phyloP scores from a whole-genome alignment of 305 asterid species.

The Andrographis paniculata region DNA sequence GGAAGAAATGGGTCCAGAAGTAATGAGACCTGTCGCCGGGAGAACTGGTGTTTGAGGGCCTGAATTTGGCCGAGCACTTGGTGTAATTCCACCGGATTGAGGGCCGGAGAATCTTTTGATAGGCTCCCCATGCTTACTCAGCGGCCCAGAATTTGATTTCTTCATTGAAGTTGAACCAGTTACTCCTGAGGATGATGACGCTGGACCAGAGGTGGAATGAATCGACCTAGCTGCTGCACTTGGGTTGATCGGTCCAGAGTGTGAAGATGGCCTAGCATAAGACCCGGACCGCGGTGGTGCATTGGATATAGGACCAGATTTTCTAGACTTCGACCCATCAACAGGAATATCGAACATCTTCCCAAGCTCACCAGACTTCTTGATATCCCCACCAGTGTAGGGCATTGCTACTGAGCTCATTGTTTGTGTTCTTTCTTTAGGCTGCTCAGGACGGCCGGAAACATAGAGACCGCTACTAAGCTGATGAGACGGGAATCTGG shows the following conservation, averaged over 20 bases:
- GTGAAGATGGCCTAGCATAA: conserved; percentile 50
- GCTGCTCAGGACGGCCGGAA: conserved; percentile 94
- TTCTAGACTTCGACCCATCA: conserved; percentile 72
- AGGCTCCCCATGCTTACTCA: conserved; percentile 90
- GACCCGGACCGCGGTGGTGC: conserved; percentile 59
- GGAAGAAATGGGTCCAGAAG: conserved; percentile 77
- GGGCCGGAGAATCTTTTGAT: conserved; percentile 83
- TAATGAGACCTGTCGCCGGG: conserved; percentile 86
- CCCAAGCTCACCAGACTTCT: conserved; percentile 95
- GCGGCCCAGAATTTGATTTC: conserved; percentile 79
- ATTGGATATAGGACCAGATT: conserved; percentile 66
- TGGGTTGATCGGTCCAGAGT: conserved; percentile 71
- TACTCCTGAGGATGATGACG: conserved; percentile 47
- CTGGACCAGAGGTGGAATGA: conserved; percentile 69
- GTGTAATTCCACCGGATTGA: conserved; percentile 73
- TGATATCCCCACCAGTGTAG: conserved; percentile 92
- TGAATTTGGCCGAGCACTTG: conserved; percentile 64
- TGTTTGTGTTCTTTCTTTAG: conserved; percentile 70
- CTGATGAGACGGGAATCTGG: conserved; percentile 96
- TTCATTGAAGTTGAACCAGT: conserved; percentile 62
- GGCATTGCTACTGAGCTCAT: conserved; percentile 91
- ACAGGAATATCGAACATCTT: conserved; percentile 87
- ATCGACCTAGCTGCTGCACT: conserved; percentile 57
- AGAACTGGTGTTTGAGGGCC: conserved; percentile 79
- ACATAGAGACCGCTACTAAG: conserved; percentile 93